Base-by-base conservation (phyloP, 345 rosid genomes). In the Bruguiera parviflora region DNA sequence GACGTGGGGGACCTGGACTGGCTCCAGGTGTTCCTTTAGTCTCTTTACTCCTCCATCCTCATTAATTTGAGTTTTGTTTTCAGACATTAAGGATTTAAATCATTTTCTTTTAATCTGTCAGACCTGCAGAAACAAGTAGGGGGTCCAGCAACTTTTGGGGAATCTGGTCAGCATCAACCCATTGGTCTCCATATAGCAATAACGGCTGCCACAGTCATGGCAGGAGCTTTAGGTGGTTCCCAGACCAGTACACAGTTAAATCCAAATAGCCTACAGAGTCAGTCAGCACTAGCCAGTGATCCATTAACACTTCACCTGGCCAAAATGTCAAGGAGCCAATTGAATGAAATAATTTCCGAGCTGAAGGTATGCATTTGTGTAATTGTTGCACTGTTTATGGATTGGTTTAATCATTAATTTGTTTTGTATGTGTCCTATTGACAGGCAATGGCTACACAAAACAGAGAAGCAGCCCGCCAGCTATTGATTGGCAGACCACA, bases 261-360 rank as follows among this genome's bases (percentile, higher is more conserved):
- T 75, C 89, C 83, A 79, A 82, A 78, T 81, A 79, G 79, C 63
- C 71, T 84, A 28, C 87, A 65, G 60, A 73, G 67, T 58, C 89
- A 76, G 71, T 75, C 85, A 64, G 81, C 83, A 47, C 72, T 85
- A 61, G 67, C 91, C 25, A 87, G 78, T 80, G 99, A 95, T 73
- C 99, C 97, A 35, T 77, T 95, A 64, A 86, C 97, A n/a, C 91
- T 89, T 79, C 91, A 86, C 72, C 79, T 95, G 71, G 96, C 99
- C 63, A 89, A 81, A 67, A 84, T 95, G 92, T 87, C 99, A 25
- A 86, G 93, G 83, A 87, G 66, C 81, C 99, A 92, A 75, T 86
- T 95, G 75, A 81, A 61, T 69, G 99, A 92, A 69, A 77, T 87
- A 71, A 72, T 95, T 63, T 86, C 92, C 9, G 92, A 88, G 71